Percentiles rank a stretch among this genome's conserved stretches.
phyloP scores from a whole-genome alignment of 306 rosid species.

The Lupinus albus region DNA sequence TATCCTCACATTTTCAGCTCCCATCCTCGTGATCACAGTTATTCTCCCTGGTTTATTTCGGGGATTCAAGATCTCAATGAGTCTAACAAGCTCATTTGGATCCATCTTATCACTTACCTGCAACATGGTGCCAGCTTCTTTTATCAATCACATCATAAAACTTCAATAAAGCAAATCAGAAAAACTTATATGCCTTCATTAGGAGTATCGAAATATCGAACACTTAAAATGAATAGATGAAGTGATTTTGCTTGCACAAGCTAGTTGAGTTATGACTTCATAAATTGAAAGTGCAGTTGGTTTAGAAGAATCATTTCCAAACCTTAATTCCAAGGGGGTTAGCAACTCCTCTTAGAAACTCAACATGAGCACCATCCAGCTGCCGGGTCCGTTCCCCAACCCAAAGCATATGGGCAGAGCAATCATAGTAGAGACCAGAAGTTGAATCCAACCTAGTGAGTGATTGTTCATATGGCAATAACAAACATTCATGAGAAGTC shows the following conservation, averaged over 20 bases:
- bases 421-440: slow-evolving; percentile 78
- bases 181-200: neutral
- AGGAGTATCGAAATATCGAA: neutral
- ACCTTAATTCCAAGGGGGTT: slow-evolving; percentile 90
- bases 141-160: slow-evolving; percentile 7
- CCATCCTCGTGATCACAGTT: slow-evolving; percentile 80
- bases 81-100: slow-evolving; percentile 73
- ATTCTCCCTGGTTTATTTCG: slow-evolving; percentile 81
- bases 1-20: slow-evolving; percentile 87
- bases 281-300: neutral
- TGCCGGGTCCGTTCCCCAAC: slow-evolving; percentile 88
- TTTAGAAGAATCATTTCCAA: slow-evolving; percentile 7
- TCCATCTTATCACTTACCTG: slow-evolving; percentile 89
- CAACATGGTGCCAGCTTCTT: slow-evolving; percentile 29
- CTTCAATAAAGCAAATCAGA: neutral
- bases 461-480: slow-evolving; percentile 83
- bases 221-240: neutral
- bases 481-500: slow-evolving; percentile 86
- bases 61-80: slow-evolving; percentile 76
- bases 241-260: neutral
- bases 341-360: slow-evolving; percentile 80
- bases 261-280: neutral
- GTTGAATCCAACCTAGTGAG: slow-evolving; percentile 85
- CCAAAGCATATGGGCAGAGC: slow-evolving; percentile 89
- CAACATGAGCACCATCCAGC: slow-evolving; percentile 88